Percentiles rank a stretch among this genome's conserved stretches.
Conservation (phyloP, 192 early-diverging fungal species). For the Podila clonocystis region DNA sequence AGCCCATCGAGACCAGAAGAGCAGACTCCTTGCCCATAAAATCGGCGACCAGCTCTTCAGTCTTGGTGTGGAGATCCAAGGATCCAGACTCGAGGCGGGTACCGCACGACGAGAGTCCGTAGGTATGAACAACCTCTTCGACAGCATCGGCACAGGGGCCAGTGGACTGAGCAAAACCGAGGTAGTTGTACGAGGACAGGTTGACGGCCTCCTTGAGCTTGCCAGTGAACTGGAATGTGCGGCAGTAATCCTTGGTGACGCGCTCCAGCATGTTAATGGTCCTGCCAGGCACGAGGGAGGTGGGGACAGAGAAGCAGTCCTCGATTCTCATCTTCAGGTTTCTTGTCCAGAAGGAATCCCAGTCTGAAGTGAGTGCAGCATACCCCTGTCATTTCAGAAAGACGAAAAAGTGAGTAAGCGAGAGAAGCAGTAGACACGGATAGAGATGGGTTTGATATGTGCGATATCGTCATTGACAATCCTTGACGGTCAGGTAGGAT, state of each 20-base stretch:
- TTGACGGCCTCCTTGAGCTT: conserved; percentile 84
- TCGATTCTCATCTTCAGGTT: conserved; percentile 83
- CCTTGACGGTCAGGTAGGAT: neutral
- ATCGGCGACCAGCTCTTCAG: conserved; percentile 87
- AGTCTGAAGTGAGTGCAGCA: conserved; percentile 94
- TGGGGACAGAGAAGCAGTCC: conserved; percentile 95
- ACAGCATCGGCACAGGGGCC: conserved; percentile 97
- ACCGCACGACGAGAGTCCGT: conserved; percentile 77
- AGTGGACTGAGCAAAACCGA: conserved; percentile 93
- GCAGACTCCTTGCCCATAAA: conserved; percentile 91
- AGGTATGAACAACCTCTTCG: conserved; percentile 74
- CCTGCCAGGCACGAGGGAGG: conserved; percentile 91
- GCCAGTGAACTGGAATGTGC: conserved; percentile 87
- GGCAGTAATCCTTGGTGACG: conserved; percentile 85
- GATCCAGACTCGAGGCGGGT: conserved; percentile 80
- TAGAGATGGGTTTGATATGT: neutral
- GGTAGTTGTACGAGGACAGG: conserved; percentile 97
- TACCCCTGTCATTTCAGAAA: conserved; percentile 69
- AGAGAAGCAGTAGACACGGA: too few relatives aligned
- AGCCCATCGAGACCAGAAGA: conserved; percentile 95
- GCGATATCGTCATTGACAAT: neutral
- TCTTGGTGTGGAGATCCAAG: conserved; percentile 70
- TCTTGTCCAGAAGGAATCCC: conserved; percentile 96
- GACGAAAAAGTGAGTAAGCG: conserved; percentile 3
- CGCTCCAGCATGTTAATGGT: conserved; percentile 89